These are phyloP conservation scores for Rhodocollybia butyracea DNA, from an alignment of 768 basidiomycete genomes.

Conservation along the genomic window DNA sequence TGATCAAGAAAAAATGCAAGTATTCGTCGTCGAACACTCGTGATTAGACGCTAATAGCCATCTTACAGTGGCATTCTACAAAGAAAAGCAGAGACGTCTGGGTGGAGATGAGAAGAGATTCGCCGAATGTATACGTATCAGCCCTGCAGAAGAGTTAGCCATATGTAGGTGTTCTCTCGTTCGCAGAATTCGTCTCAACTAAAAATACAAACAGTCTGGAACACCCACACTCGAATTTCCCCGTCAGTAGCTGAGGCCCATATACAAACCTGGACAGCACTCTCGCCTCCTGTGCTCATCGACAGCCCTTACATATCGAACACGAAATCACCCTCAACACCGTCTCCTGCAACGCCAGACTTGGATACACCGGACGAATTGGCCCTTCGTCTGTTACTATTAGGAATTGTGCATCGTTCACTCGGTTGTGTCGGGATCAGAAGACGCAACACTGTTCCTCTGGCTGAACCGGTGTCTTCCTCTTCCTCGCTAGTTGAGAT, in stretches of 20 bases:
- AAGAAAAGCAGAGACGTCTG: conserved; percentile 56
- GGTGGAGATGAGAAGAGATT: conserved; percentile 52
- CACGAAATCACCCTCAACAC: neutral
- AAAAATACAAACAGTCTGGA: conserved; percentile 58
- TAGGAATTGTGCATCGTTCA: conserved; percentile 66
- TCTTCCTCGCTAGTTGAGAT: neutral
- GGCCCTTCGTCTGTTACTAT: conserved; percentile 63
- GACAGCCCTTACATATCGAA: conserved; percentile 23
- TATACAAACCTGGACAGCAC: conserved; percentile 46
- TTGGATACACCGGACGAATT: conserved; percentile 72
- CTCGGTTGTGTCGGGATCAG: conserved; percentile 34
- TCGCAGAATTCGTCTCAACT: neutral
- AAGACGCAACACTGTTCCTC: neutral
- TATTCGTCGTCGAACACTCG: conserved; percentile 1
- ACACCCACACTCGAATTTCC: conserved; percentile 63
- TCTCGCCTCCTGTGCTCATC: conserved; percentile 45
- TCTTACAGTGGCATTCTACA: conserved; percentile 65
- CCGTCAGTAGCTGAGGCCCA: conserved; percentile 53
- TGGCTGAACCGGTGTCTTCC: neutral
- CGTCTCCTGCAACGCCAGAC: conserved; percentile 24
- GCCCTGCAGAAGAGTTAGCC: conserved; percentile 70
- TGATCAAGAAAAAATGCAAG: conserved; percentile 75
- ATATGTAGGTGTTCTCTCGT: conserved; percentile 49
- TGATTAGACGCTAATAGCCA: too few relatives aligned
- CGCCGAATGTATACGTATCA: conserved; percentile 57